These are phyloP conservation scores for Saururus chinensis DNA, from an alignment of 164 flowering plant genomes.

Conservation along the genomic window DNA sequence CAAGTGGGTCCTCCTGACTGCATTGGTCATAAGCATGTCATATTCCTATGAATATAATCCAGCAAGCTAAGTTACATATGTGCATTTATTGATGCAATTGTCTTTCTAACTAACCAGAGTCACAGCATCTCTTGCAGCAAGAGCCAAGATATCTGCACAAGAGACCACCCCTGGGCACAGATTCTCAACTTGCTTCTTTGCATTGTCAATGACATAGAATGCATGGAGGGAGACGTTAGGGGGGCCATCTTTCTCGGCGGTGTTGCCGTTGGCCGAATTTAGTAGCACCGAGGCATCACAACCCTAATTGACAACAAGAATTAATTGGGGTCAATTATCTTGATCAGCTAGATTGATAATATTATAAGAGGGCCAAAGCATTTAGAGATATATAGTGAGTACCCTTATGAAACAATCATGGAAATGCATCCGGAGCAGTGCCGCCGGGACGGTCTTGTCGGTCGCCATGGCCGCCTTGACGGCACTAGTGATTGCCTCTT, in stretches of 20 bases:
- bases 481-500: conserved; percentile 26
- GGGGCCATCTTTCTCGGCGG: conserved; percentile 82
- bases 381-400: conserved; percentile 1
- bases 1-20: conserved; percentile 86
- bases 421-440: conserved; percentile 77
- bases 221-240: conserved; percentile 76
- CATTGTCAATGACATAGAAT: conserved; percentile 69
- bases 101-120: conserved; percentile 36
- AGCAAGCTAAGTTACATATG: not conserved
- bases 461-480: conserved; percentile 39
- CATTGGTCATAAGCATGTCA: not conserved
- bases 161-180: conserved; percentile 83
- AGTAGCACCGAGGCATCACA: conserved; percentile 71
- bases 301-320: conserved; percentile 29
- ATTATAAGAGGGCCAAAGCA: not conserved
- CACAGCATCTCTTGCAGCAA: conserved; percentile 81
- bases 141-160: conserved; percentile 82
- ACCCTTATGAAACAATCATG: conserved; percentile 90
- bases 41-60: not conserved
- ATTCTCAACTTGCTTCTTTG: conserved; percentile 55
- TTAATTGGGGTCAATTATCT: not conserved
- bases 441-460: conserved; percentile 73
- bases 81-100: not conserved
- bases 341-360: not conserved
- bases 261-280: conserved; percentile 34